A percentile compares a stretch with the other conserved stretches of the same genome.
Conservation (phyloP, 345 rosid genomes). For the Turnera subulata region DNA sequence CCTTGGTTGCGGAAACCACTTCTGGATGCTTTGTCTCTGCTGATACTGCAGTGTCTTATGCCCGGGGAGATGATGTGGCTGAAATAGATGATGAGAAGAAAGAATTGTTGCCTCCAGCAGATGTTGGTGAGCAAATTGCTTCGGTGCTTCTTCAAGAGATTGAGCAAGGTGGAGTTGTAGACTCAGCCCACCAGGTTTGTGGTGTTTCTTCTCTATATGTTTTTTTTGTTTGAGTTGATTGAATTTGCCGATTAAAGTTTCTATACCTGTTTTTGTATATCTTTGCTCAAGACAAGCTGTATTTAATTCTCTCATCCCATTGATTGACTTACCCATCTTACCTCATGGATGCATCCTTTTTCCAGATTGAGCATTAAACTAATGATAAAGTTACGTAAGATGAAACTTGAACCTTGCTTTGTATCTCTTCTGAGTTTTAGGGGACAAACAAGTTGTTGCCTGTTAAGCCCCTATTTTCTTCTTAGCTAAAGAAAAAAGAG, state of each 20-base stretch:
- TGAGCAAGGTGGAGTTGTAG: constrained; percentile 93
- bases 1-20: constrained; percentile 88
- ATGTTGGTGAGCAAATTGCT: constrained; percentile 77
- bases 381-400: no score
- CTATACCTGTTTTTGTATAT: not conserved
- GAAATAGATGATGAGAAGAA: constrained; percentile 55
- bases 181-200: constrained; percentile 87
- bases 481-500: no score
- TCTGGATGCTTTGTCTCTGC: constrained; percentile 78
- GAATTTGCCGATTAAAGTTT: not conserved
- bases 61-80: constrained; percentile 38
- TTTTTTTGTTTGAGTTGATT: not conserved
- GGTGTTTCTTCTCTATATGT: not conserved
- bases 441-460: no score
- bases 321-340: no score
- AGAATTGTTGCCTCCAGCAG: constrained; percentile 58
- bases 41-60: constrained; percentile 62
- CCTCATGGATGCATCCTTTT: no score
- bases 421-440: no score
- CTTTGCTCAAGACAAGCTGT: not conserved
- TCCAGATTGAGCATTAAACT: no score
- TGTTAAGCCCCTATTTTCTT: no score
- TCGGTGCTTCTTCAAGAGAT: constrained; percentile 83
- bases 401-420: no score
- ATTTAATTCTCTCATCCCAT: not conserved